Evolutionary conservation across 2,329 filamentous ascomycete genomes (phyloP).

Genomic region (Dactylonectria macrodidyma): DNA sequence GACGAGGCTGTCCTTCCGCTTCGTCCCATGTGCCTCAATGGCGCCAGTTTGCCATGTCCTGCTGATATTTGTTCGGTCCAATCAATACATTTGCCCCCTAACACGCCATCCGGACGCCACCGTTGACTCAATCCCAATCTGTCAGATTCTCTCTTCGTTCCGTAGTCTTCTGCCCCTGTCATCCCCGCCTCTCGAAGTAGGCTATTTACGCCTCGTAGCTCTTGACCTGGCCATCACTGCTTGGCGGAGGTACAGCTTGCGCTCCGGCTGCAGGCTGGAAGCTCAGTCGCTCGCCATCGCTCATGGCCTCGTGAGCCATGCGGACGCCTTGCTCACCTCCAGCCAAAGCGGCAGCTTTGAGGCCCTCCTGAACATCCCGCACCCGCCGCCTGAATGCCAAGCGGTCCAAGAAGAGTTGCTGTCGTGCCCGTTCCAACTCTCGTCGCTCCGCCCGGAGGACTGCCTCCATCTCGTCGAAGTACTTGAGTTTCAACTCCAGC

Average conservation of each 20-base stretch:
- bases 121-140: constrained; percentile 38
- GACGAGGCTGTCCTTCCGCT: background rate
- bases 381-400: constrained; percentile 91
- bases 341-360: constrained; percentile 68
- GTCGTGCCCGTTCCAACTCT: constrained; percentile 91
- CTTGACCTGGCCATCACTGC: constrained; percentile 69
- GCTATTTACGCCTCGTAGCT: constrained; percentile 66
- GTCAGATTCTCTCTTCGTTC: constrained; percentile 19
- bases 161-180: constrained; percentile 11
- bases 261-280: constrained; percentile 64
- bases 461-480: constrained; percentile 96
- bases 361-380: constrained; percentile 82
- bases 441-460: constrained; percentile 92
- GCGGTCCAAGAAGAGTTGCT: constrained; percentile 94
- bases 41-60: constrained; percentile 16
- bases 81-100: constrained; percentile 31
- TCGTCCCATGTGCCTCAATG: constrained; percentile 1
- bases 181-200: background rate
- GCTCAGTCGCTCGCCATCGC: constrained; percentile 67
- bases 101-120: constrained; percentile 40
- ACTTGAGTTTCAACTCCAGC: constrained; percentile 93
- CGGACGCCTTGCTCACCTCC: constrained; percentile 67
- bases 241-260: constrained; percentile 67
- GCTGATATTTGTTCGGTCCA: constrained; percentile 14
- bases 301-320: constrained; percentile 62